phyloP scores from a whole-genome alignment of 2,329 filamentous ascomycete genomes.

The Colletotrichum sp. region DNA sequence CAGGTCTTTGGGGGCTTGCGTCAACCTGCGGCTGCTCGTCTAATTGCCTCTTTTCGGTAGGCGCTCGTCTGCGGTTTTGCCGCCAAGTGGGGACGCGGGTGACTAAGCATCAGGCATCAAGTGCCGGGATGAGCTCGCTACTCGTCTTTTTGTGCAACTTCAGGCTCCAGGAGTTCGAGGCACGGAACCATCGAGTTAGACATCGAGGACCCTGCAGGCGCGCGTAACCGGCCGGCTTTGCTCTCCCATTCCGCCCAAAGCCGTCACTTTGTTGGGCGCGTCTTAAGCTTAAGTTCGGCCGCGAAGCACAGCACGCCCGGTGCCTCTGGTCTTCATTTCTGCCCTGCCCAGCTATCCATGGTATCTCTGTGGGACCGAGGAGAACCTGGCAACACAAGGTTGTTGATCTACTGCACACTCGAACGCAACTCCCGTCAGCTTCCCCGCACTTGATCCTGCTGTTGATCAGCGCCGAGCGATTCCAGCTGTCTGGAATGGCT shows the following conservation, averaged over 20 bases:
- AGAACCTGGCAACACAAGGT: not conserved
- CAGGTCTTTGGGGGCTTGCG: constrained; percentile 1
- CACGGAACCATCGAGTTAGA: not conserved
- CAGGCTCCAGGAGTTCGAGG: not conserved
- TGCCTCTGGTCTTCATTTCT: not conserved
- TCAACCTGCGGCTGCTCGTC: constrained; percentile 20
- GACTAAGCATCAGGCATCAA: constrained; percentile 3
- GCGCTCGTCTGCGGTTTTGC: constrained; percentile 2
- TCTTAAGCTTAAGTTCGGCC: not conserved
- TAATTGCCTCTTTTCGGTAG: constrained; percentile 14
- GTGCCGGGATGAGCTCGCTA: not conserved
- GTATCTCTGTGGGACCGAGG: not conserved
- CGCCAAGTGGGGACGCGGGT: not conserved
- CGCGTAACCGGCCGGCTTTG: not conserved
- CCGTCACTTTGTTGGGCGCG: not conserved
- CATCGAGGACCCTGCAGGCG: not conserved
- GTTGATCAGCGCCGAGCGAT: not conserved
- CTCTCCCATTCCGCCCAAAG: not conserved
- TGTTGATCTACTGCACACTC: not conserved
- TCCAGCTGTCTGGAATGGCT: not conserved
- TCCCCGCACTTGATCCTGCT: not conserved
- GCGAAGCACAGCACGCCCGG: not conserved
- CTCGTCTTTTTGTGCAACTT: not conserved
- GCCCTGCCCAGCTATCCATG: not conserved
- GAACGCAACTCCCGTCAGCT: not conserved